Base-by-base conservation (phyloP, 1,139 yeast genomes). In the Hansenula sp. region DNA sequence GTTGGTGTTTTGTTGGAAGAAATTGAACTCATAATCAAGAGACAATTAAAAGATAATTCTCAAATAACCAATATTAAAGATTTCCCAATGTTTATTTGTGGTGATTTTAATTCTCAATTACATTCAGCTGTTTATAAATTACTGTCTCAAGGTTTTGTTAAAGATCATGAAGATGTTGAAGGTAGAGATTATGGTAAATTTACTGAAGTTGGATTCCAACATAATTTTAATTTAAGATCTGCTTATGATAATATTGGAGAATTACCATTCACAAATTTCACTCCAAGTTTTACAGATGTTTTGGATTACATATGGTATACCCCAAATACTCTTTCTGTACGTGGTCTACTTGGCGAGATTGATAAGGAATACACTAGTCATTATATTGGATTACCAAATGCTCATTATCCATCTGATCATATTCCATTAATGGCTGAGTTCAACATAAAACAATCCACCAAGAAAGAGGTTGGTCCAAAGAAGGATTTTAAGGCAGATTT, bases 301-400 rank as follows among this genome's bases (percentile, higher is more conserved):
- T 88, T 94, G 64, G 99, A 94, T 65, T 92, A 92, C 61, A 82
- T 94, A 45, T 94, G 97, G 96, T 89, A 86, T 63, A 77, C 96
- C 3, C 83, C 96, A 13, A 73, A 82, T 11, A 71, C 80, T 10
- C 69, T 94, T 47, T 79, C 83, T 46, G 96, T 92, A 10, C 82
- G 80, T 55, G 97, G 96, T 13, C 68, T 94, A 51, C 69, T 92
- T 47, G 97, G 97, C 32, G 79, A 79, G 53, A 78, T 90, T 34
- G 97, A 90, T 60, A 75, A 74, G 40, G 83, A 82, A 8, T 92
- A 92, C 61, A 72, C 83, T 34, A 70, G 76, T 44, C 80, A 82
- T 51, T 79, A 82, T 50, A 84, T 92, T 57, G 99, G 97, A 10
- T 81, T 92, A 63, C 99, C 99, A 19, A 88, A 88, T 60, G 89